Conservation (phyloP, 2,329 filamentous ascomycete species). For the Trichoderma lentiforme region DNA sequence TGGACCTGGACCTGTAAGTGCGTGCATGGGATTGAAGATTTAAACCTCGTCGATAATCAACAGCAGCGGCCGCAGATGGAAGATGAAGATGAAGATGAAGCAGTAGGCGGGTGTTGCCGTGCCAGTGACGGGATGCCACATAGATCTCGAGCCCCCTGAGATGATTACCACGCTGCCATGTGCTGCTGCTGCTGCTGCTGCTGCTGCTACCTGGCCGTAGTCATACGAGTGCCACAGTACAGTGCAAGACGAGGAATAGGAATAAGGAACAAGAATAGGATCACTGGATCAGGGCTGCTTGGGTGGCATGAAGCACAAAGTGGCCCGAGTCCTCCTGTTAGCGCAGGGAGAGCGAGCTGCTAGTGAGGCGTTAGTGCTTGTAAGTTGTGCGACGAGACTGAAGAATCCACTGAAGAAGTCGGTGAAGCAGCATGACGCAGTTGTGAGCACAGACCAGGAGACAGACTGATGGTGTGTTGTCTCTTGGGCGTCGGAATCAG, state of each 20-base stretch:
- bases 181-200: not conserved
- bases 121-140: not conserved
- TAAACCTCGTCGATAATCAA: not conserved
- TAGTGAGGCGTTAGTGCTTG: not conserved
- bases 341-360: not conserved
- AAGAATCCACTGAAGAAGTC: not conserved
- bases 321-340: not conserved
- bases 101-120: not conserved
- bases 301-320: not conserved
- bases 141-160: not conserved
- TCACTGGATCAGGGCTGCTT: not conserved
- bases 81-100: not conserved
- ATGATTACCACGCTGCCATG: conserved; percentile 11
- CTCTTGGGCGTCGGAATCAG: not conserved
- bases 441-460: conserved; percentile 11
- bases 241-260: not conserved
- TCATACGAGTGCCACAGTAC: not conserved
- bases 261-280: not conserved
- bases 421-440: conserved; percentile 8
- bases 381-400: not conserved
- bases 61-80: not conserved
- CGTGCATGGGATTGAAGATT: not conserved
- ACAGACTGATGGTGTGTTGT: not conserved
- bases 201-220: not conserved
- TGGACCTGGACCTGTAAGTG: not conserved